Conservation (phyloP, 2,329 filamentous ascomycete genomes). For the Fusarium stilboides region DNA sequence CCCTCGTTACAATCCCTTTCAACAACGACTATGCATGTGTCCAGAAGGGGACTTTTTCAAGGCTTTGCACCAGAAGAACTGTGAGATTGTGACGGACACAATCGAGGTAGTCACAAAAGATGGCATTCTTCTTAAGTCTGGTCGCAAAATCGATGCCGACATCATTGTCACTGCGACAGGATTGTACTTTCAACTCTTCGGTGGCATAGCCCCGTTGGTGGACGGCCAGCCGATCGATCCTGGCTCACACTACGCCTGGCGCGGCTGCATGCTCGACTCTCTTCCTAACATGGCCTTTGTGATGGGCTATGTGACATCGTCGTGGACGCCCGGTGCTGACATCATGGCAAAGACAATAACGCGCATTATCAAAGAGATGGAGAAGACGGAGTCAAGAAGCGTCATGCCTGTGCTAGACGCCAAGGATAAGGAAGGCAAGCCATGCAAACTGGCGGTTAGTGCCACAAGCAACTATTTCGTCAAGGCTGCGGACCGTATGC, state of each 20-base stretch:
- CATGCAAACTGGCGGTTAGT: slow-evolving; percentile 47
- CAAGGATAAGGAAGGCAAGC: slow-evolving; percentile 44
- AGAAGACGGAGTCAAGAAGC: slow-evolving; percentile 59
- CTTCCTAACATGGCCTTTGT: slow-evolving; percentile 75
- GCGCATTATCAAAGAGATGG: slow-evolving; percentile 69
- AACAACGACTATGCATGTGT: slow-evolving; percentile 82
- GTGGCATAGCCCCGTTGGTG: slow-evolving; percentile 66
- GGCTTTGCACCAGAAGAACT: slow-evolving; percentile 61
- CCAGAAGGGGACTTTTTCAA: slow-evolving; percentile 71
- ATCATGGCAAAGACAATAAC: slow-evolving; percentile 62
- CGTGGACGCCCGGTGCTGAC: slow-evolving; percentile 79
- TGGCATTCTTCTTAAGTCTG: slow-evolving; percentile 64
- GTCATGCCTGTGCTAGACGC: slow-evolving; percentile 61
- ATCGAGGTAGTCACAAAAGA: slow-evolving; percentile 66
- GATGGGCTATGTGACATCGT: slow-evolving; percentile 75
- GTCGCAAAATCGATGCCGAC: slow-evolving; percentile 70
- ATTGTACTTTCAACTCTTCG: slow-evolving; percentile 71
- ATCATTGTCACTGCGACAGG: slow-evolving; percentile 80
- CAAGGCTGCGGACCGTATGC: slow-evolving; percentile 55
- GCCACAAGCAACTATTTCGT: slow-evolving; percentile 56
- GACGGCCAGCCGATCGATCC: slow-evolving; percentile 67
- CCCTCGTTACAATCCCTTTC: slow-evolving; percentile 76
- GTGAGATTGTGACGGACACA: slow-evolving; percentile 65
- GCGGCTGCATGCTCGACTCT: slow-evolving; percentile 75
- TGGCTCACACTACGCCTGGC: slow-evolving; percentile 72